Evolutionary conservation across 331 rosid genomes (phyloP).

Genomic region (Ulmus americana): DNA sequence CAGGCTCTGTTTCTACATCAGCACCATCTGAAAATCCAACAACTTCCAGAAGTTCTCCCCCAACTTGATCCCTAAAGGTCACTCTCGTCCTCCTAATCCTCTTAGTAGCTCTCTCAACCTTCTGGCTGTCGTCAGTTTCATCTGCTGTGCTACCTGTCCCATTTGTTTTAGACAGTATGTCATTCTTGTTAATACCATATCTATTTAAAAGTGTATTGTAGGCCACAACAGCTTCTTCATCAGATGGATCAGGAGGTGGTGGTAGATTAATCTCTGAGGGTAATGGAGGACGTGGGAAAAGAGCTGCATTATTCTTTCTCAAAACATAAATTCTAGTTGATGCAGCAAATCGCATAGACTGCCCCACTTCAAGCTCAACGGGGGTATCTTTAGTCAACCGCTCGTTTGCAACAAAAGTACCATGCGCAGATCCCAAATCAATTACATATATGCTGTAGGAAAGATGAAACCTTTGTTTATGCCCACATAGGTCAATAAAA

Average conservation of each 20-base stretch:
- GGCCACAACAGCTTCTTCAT: constrained; percentile 83
- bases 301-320: constrained; percentile 79
- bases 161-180: constrained; percentile 35
- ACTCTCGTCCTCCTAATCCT: constrained; percentile 70
- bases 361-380: constrained; percentile 88
- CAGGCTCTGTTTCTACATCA: constrained; percentile 89
- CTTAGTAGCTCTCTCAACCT: constrained; percentile 57
- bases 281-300: constrained; percentile 63
- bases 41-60: constrained; percentile 81
- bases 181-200: constrained; percentile 58
- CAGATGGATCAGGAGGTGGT: constrained; percentile 84
- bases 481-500: constrained; percentile 3
- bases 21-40: constrained; percentile 94
- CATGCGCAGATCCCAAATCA: constrained; percentile 97
- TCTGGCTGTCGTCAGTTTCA: constrained; percentile 30
- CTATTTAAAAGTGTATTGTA: constrained; percentile 84
- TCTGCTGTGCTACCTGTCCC: constrained; percentile 35
- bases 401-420: constrained; percentile 97
- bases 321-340: constrained; percentile 73
- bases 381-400: constrained; percentile 82
- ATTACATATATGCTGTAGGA: constrained; percentile 73
- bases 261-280: constrained; percentile 63
- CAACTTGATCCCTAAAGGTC: constrained; percentile 84
- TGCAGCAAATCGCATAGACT: constrained; percentile 93
- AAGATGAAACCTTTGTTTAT: constrained; percentile 19